Conservation (phyloP, 495 filamentous ascomycete genomes). For the Parmelia sp. region DNA sequence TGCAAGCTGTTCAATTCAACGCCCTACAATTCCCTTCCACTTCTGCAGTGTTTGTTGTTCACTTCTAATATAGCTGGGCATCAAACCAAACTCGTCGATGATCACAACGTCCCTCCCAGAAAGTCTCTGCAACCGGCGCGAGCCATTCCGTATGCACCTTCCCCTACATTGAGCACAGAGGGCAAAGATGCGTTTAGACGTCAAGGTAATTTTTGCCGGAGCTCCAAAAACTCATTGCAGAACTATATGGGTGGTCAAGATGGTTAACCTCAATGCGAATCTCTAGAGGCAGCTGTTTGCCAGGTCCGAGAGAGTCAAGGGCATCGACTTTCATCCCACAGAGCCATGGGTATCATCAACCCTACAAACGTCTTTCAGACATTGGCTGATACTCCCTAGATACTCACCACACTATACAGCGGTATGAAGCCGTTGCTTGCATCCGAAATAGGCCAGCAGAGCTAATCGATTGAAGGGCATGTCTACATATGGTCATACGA, state of each 20-base stretch:
- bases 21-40: not conserved
- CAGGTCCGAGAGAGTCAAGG: constrained; percentile 87
- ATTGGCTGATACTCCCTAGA: constrained; percentile 44
- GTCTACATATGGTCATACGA: constrained; percentile 99
- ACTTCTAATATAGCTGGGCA: not conserved
- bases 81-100: not conserved
- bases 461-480: constrained; percentile 42
- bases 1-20: constrained; percentile 2
- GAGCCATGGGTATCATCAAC: constrained; percentile 70
- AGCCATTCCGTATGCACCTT: not conserved
- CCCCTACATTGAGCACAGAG: constrained; percentile 12
- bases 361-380: not conserved
- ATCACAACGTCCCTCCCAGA: not conserved
- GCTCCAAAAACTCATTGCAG: not conserved
- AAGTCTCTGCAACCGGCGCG: not conserved
- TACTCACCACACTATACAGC: constrained; percentile 92
- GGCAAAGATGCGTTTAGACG: constrained; percentile 78
- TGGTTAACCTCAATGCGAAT: constrained; percentile 31
- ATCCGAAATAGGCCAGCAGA: constrained; percentile 41
- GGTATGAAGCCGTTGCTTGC: constrained; percentile 47
- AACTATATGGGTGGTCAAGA: not conserved
- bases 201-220: constrained; percentile 64
- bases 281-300: constrained; percentile 72
- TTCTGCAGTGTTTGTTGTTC: not conserved
- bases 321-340: constrained; percentile 93